These are phyloP conservation scores for Komagataella populi DNA, from an alignment of 805 yeast genomes.

Conservation along the genomic window DNA sequence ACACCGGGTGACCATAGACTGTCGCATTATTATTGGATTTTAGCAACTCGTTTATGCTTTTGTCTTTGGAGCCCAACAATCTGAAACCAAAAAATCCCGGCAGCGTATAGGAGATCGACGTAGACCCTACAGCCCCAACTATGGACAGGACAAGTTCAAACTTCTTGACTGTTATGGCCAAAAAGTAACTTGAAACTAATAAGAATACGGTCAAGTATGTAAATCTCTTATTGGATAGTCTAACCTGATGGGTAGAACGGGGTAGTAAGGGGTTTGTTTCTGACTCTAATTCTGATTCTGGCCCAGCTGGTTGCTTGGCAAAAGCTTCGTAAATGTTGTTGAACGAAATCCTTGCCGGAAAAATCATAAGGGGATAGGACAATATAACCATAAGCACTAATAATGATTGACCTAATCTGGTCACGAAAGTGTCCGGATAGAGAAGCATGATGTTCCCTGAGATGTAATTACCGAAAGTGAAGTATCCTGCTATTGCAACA, in stretches of 20 bases:
- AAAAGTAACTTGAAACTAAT: slow-evolving; percentile 31
- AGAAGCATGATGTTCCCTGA: slow-evolving; percentile 57
- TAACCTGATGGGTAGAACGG: slow-evolving; percentile 9
- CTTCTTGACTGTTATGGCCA: slow-evolving; percentile 47
- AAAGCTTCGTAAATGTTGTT: slow-evolving; percentile 50
- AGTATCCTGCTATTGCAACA: slow-evolving; percentile 59
- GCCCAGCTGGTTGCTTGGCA: slow-evolving; percentile 7
- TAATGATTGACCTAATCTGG: slow-evolving; percentile 42
- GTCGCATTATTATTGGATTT: slow-evolving; percentile 1
- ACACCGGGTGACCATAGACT: slow-evolving; percentile 10
- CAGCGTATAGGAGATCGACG: slow-evolving; percentile 61
- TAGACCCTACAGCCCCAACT: slow-evolving; percentile 79
- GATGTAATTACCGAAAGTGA: slow-evolving; percentile 56
- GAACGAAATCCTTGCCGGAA: slow-evolving; percentile 64
- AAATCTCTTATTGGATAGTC: slow-evolving; percentile 37
- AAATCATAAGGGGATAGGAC: slow-evolving; percentile 69
- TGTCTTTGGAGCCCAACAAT: slow-evolving; percentile 21
- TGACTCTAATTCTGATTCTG: slow-evolving; percentile 10
- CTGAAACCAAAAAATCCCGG: slow-evolving; percentile 70
- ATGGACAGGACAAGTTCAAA: slow-evolving; percentile 58
- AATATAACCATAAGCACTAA: slow-evolving; percentile 63
- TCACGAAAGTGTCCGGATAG: slow-evolving; percentile 40
- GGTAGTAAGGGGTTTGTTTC: slow-evolving; percentile 3
- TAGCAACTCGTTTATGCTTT: slow-evolving; percentile 1
- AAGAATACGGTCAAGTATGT: slow-evolving; percentile 33